Evolutionary conservation across 371 early-diverging fungal genomes (phyloP).

Genomic region (Mortierella sp.): DNA sequence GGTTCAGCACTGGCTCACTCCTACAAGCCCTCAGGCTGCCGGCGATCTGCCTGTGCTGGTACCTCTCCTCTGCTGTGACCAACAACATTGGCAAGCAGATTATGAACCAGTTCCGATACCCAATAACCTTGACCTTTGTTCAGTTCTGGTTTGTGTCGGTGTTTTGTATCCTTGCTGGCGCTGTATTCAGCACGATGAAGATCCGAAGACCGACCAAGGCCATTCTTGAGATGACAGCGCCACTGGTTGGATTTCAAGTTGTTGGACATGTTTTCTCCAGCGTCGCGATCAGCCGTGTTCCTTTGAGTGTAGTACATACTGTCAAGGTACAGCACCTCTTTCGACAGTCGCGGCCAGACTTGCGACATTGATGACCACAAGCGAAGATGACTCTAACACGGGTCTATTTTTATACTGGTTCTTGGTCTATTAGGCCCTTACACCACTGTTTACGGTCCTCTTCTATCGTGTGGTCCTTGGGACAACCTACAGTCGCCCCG

Average conservation of each 20-base stretch:
- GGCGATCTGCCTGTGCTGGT: slow-evolving; percentile 78
- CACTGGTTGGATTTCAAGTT: slow-evolving; percentile 81
- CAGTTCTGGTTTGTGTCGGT: slow-evolving; percentile 81
- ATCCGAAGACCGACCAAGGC: slow-evolving; percentile 63
- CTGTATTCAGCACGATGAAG: slow-evolving; percentile 54
- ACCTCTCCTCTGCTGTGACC: slow-evolving; percentile 80
- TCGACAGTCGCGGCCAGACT: too few species aligned
- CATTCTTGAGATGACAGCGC: slow-evolving; percentile 71
- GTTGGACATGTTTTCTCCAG: slow-evolving; percentile 85
- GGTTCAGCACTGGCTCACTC: slow-evolving; percentile 8
- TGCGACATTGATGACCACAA: too few species aligned
- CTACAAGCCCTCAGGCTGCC: slow-evolving; percentile 53
- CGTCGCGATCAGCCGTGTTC: slow-evolving; percentile 79
- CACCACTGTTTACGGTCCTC: slow-evolving; percentile 89
- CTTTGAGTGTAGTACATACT: slow-evolving; percentile 89
- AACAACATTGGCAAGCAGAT: slow-evolving; percentile 87
- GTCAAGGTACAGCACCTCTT: slow-evolving; percentile 77
- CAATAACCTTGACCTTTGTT: slow-evolving; percentile 82
- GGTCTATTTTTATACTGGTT: slow-evolving; percentile 5
- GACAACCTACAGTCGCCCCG: slow-evolving; percentile 70
- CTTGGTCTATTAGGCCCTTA: slow-evolving; percentile 69
- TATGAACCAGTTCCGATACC: slow-evolving; percentile 75
- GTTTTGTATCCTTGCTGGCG: slow-evolving; percentile 63
- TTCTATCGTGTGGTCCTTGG: slow-evolving; percentile 77
- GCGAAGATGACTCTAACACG: too few species aligned